Evolutionary conservation across 352 stramenopile genomes (phyloP).

Genomic region (Globisporangium spinosum): DNA sequence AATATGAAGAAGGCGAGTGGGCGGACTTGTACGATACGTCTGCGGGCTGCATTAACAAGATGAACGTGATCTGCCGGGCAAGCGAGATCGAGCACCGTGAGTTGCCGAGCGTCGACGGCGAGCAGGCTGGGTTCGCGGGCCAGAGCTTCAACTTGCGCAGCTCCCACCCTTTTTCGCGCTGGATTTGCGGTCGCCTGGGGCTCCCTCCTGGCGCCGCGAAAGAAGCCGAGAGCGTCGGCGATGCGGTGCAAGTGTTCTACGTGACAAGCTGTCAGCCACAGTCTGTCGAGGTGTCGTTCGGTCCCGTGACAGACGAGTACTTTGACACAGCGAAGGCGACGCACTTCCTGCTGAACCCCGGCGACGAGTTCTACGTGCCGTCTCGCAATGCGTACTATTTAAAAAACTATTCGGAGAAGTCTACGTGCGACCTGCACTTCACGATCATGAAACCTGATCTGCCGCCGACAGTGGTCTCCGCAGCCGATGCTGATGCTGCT

Average conservation of each 20-base stretch:
- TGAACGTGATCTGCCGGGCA: slow-evolving; percentile 77
- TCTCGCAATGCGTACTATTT: slow-evolving; percentile 95
- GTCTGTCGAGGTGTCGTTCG: slow-evolving; percentile 69
- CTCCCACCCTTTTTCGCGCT: slow-evolving; percentile 65
- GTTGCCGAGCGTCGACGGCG: slow-evolving; percentile 48
- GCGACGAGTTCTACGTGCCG: slow-evolving; percentile 97
- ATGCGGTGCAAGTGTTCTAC: slow-evolving; percentile 94
- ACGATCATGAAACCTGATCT: slow-evolving; percentile 90
- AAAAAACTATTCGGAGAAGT: slow-evolving; percentile 92
- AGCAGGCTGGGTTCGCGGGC: slow-evolving; percentile 62
- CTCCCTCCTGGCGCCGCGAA: slow-evolving; percentile 94
- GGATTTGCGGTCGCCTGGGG: slow-evolving; percentile 89
- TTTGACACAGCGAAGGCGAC: slow-evolving; percentile 91
- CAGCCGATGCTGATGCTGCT: not conserved
- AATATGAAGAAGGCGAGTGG: slow-evolving; percentile 66
- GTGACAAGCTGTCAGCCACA: slow-evolving; percentile 88
- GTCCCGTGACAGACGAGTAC: slow-evolving; percentile 63
- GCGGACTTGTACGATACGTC: slow-evolving; percentile 64
- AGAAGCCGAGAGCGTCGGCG: slow-evolving; percentile 91
- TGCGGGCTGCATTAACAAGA: slow-evolving; percentile 56
- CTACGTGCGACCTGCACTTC: slow-evolving; percentile 90
- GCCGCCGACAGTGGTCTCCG: slow-evolving; percentile 6
- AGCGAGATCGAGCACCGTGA: slow-evolving; percentile 73
- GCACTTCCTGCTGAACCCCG: slow-evolving; percentile 90
- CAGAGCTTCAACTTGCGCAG: slow-evolving; percentile 88